These are phyloP conservation scores for Erodium maritimum DNA, from an alignment of 345 rosid genomes.

Conservation along the genomic window DNA sequence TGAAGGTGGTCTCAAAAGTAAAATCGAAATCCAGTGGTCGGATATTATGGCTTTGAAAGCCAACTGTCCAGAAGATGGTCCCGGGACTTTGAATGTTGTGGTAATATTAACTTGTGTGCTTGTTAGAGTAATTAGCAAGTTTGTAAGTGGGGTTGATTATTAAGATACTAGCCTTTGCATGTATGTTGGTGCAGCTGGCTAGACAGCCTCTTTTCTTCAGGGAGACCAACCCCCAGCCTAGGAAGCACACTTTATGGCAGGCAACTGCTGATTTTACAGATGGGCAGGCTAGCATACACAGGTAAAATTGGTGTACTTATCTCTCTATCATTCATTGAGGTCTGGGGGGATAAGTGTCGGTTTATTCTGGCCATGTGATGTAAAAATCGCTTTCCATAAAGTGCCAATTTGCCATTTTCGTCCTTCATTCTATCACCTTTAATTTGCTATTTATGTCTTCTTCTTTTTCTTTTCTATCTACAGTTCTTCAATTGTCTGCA, in stretches of 20 bases:
- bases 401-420: not conserved
- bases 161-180: conserved; percentile 7
- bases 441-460: not conserved
- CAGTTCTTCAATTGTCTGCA: not conserved
- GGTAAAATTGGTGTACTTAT: conserved; percentile 21
- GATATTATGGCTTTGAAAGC: conserved; percentile 59
- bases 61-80: conserved; percentile 30
- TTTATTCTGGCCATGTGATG: not conserved
- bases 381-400: not conserved
- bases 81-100: conserved; percentile 48
- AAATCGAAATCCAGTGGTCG: conserved; percentile 76
- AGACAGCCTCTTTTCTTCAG: conserved; percentile 71
- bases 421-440: not conserved
- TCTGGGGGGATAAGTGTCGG: not conserved
- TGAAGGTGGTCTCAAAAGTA: conserved; percentile 66
- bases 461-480: not conserved
- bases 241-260: conserved; percentile 73
- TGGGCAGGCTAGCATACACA: conserved; percentile 55
- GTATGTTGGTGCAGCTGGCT: conserved; percentile 35
- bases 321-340: not conserved
- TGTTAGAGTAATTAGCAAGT: conserved; percentile 1
- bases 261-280: conserved; percentile 60
- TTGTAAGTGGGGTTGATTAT: not conserved
- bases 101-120: conserved; percentile 21
- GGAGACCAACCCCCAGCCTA: conserved; percentile 67